Base-by-base conservation (phyloP, 1,139 yeast genomes). In the Insectozyma bohioensis region DNA sequence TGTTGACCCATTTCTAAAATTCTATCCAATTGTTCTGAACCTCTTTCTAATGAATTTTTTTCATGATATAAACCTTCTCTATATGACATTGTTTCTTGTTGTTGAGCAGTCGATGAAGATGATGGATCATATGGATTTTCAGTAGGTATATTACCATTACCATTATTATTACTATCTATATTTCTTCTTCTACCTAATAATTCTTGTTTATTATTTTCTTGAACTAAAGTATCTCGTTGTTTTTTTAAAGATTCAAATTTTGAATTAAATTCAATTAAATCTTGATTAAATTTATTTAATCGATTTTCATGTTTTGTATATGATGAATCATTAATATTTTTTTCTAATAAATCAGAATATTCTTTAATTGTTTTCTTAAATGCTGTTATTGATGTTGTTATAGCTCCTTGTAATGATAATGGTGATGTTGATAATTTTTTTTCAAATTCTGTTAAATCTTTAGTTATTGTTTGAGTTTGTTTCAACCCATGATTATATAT, bases 1-100 rank as follows among this genome's bases (percentile, higher is more conserved):
- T 77, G 75, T 41, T 84, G 79, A 1, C 97, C 97, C 80, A 87
- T 83, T 51, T 86, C 97, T 34, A 92, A 60, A 30, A 92, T 87
- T 45, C 85, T 88, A 53, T 92, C 98, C 43, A 92, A 63, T 52
- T 86, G 95, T 37, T 79, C 80, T 20, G 85, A 80, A 0, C 95
- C 88, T 37, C 86, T 66, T 17, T 74, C 71, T 36, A 92, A 65
- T 6, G 83, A 72, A 35, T 75, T 74, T 24, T 71, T 71, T 52
- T 88, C 97, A 41, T 80, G 75, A 39, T 74, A 65, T 35, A 86
- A 61, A 0, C 95, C 95, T 37, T 85, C 84, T 42, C 68, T 75
- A 54, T 78, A 67, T 24, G 72, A 59, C 51, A 76, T 45, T 19
- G 44, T 51, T 34, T 54, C 49, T 31, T 47, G 54, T 36, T 38